Percentiles rank a stretch among this genome's conserved stretches.
Conservation (phyloP, 2,329 filamentous ascomycete species). For the Fusarium pininemorale region DNA sequence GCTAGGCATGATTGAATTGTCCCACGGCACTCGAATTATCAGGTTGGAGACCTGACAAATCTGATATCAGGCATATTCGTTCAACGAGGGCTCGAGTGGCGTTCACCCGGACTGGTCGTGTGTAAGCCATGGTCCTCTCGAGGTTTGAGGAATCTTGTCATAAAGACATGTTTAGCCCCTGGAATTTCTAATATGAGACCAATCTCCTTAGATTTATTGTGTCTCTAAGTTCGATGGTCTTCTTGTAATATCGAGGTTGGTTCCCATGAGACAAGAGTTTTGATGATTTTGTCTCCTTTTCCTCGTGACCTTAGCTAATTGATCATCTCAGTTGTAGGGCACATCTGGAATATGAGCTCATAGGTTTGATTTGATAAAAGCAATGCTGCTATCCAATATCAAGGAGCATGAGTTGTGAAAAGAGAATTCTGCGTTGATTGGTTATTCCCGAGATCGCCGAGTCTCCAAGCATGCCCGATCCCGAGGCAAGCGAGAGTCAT, state of each 20-base stretch:
- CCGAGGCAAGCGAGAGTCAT: constrained; percentile 1
- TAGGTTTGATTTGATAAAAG: not conserved
- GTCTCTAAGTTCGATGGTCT: not conserved
- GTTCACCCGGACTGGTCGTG: not conserved
- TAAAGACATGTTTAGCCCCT: not conserved
- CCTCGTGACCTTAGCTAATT: not conserved
- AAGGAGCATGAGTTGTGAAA: not conserved
- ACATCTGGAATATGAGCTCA: not conserved
- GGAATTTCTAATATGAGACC: too few relatives aligned
- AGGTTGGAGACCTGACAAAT: not conserved
- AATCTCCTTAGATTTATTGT: not conserved
- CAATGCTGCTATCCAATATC: not conserved
- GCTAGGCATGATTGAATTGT: not conserved
- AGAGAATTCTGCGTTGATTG: constrained; percentile 5
- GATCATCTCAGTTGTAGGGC: not conserved
- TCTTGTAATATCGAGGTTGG: not conserved
- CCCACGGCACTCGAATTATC: not conserved
- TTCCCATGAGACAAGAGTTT: not conserved
- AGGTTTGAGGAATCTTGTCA: not conserved
- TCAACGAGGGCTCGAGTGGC: not conserved
- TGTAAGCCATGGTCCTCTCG: not conserved
- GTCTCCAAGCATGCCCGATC: not conserved
- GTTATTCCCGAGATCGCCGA: not conserved
- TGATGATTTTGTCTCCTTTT: not conserved
- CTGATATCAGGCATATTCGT: not conserved